Conservation (phyloP, 768 basidiomycete species). For the Suillus weaverae region DNA sequence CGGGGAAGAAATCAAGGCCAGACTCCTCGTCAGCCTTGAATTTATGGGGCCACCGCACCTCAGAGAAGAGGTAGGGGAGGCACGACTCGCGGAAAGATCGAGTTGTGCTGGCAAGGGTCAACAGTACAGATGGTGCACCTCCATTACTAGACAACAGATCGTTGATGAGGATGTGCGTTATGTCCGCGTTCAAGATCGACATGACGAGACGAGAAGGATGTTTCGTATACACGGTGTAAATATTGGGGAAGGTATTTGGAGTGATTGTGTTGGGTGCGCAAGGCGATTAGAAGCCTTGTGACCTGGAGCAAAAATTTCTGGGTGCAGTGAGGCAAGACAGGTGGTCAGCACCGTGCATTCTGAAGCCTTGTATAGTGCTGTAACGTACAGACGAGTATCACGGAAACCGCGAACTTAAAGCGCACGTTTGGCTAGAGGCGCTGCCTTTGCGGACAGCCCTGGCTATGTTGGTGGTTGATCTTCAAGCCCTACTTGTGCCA, state of each 20-base stretch:
- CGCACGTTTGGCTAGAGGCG: neutral
- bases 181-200: constrained; percentile 35
- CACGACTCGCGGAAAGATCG: constrained; percentile 30
- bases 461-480: constrained; percentile 10
- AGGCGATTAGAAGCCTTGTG: constrained; percentile 6
- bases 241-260: constrained; percentile 7
- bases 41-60: constrained; percentile 34
- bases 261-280: constrained; percentile 2
- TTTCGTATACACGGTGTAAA: constrained; percentile 6
- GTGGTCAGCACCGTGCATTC: constrained; percentile 8
- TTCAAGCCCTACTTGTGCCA: constrained; percentile 9
- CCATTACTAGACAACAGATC: constrained; percentile 20
- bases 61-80: constrained; percentile 32
- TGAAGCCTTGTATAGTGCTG: constrained; percentile 4
- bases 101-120: constrained; percentile 25
- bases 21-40: constrained; percentile 24
- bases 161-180: constrained; percentile 33
- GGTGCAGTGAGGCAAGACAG: constrained; percentile 7
- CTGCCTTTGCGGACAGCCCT: neutral
- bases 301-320: constrained; percentile 2
- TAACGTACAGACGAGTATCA: constrained; percentile 15
- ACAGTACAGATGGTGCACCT: constrained; percentile 14
- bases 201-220: constrained; percentile 15
- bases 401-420: constrained; percentile 12
- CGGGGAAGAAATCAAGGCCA: constrained; percentile 32